Percentiles rank a stretch among this genome's conserved stretches.
These are phyloP conservation scores for Saccharomycopsis lassenensis DNA, from an alignment of 805 yeast genomes.

Conservation along the genomic window DNA sequence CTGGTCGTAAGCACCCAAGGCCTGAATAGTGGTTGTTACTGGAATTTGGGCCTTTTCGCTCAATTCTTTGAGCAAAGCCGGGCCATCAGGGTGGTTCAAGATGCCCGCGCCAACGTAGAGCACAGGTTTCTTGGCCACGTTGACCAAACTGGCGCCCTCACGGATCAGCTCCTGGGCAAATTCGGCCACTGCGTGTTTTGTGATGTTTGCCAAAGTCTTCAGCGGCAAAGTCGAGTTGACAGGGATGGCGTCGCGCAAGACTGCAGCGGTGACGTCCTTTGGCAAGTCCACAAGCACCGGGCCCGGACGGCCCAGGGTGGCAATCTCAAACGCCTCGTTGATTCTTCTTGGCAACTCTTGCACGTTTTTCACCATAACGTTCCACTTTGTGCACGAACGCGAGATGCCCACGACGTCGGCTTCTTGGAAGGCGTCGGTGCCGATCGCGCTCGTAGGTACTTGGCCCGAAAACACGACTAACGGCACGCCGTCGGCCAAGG, in stretches of 20 bases:
- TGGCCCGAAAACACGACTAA: constrained; percentile 95
- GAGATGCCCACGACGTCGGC: constrained; percentile 97
- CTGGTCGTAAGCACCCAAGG: constrained; percentile 91
- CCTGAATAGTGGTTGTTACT: constrained; percentile 92
- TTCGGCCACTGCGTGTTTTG: constrained; percentile 59
- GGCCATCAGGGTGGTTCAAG: constrained; percentile 69
- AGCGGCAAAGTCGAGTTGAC: constrained; percentile 64
- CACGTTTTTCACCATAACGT: constrained; percentile 92
- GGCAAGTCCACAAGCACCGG: constrained; percentile 97
- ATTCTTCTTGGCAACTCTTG: constrained; percentile 92
- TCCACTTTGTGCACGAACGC: constrained; percentile 97
- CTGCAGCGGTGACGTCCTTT: constrained; percentile 93
- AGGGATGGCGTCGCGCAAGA: constrained; percentile 81
- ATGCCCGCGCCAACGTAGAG: constrained; percentile 91
- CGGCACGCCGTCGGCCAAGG: constrained; percentile 94
- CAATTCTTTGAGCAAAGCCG: constrained; percentile 64
- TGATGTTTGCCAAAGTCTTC: constrained; percentile 54
- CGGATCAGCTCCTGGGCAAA: constrained; percentile 64
- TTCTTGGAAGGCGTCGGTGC: constrained; percentile 98
- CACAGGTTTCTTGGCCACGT: constrained; percentile 77
- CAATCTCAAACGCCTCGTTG: constrained; percentile 97
- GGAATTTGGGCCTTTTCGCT: constrained; percentile 90
- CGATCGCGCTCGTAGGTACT: constrained; percentile 91
- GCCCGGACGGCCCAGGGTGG: constrained; percentile 93
- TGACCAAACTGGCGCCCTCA: constrained; percentile 69